Percentiles rank a stretch among this genome's conserved stretches.
Evolutionary conservation across 2,329 filamentous ascomycete genomes (phyloP).

Genomic region (Triangularia setosa): DNA sequence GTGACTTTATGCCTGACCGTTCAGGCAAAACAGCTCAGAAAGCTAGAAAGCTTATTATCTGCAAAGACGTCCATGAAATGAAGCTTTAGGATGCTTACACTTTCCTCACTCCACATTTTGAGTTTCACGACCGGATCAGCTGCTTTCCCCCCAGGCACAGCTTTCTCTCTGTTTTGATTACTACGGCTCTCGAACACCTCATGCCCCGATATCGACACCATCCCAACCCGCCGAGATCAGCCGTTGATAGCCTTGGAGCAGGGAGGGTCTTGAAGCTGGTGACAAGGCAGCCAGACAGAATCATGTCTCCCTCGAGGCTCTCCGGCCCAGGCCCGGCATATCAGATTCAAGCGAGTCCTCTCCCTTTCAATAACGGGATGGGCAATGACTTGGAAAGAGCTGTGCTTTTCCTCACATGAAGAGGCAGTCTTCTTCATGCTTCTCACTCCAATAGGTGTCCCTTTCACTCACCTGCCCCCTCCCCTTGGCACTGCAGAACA

Average conservation of each 20-base stretch:
- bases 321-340: too few relatives aligned
- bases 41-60: slow-evolving; percentile 1
- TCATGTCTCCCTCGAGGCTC: not conserved
- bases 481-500: slow-evolving; percentile 5
- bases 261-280: not conserved
- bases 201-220: not conserved
- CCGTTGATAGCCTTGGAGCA: not conserved
- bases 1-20: slow-evolving; percentile 8
- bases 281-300: not conserved
- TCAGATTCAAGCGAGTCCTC: too few relatives aligned
- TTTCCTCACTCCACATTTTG: not conserved
- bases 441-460: not conserved
- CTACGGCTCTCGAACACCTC: not conserved
- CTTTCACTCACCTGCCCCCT: not conserved
- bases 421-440: not conserved
- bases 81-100: not conserved
- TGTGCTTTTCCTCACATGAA: not conserved
- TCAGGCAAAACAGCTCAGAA: not conserved
- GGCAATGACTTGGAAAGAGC: not conserved
- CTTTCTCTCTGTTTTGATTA: not conserved
- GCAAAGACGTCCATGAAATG: not conserved
- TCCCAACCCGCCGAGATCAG: not conserved
- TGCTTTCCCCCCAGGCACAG: not conserved
- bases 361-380: too few relatives aligned
- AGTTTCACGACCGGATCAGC: not conserved